These are phyloP conservation scores for Phaeophleospora eucalypticola DNA, from an alignment of 2,329 filamentous ascomycete genomes.

Conservation along the genomic window DNA sequence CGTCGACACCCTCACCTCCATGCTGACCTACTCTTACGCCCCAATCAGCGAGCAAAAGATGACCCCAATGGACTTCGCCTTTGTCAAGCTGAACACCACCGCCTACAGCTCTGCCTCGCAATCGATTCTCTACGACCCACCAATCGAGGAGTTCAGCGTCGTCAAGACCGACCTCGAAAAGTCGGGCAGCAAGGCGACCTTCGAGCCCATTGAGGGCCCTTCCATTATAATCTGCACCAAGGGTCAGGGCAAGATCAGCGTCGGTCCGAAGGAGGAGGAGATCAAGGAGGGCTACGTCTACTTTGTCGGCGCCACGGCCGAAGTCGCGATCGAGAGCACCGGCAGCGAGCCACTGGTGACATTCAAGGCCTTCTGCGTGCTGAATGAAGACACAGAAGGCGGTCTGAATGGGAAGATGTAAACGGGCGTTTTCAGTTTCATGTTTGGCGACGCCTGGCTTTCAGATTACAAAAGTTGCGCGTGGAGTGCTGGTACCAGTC, in stretches of 20 bases:
- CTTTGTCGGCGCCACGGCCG: constrained; percentile 78
- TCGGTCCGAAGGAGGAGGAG: constrained; percentile 75
- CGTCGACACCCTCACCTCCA: constrained; percentile 77
- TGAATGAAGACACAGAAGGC: constrained; percentile 15
- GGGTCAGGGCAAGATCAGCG: constrained; percentile 76
- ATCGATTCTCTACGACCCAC: constrained; percentile 80
- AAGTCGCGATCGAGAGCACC: constrained; percentile 69
- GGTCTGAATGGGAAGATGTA: constrained; percentile 16
- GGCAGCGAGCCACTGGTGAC: constrained; percentile 70
- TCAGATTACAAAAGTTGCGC: no score
- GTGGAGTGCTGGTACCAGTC: no score
- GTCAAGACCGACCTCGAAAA: constrained; percentile 71
- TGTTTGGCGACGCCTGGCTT: not conserved
- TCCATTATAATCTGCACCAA: constrained; percentile 89
- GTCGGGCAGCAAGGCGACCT: constrained; percentile 74
- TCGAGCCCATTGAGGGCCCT: constrained; percentile 80
- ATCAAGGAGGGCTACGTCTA: constrained; percentile 50
- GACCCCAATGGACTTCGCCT: constrained; percentile 77
- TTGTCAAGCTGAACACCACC: constrained; percentile 72
- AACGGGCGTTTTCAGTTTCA: no score
- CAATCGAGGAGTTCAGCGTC: constrained; percentile 94
- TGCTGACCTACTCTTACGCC: constrained; percentile 93
- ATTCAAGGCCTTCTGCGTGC: constrained; percentile 62
- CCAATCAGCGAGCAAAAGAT: constrained; percentile 96
- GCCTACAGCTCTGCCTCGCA: constrained; percentile 75